Evolutionary conservation across 1,284 basidiomycete genomes (phyloP), one percentile per base, ranked within the genome.

Genomic region (Schizophyllum commune): DNA sequence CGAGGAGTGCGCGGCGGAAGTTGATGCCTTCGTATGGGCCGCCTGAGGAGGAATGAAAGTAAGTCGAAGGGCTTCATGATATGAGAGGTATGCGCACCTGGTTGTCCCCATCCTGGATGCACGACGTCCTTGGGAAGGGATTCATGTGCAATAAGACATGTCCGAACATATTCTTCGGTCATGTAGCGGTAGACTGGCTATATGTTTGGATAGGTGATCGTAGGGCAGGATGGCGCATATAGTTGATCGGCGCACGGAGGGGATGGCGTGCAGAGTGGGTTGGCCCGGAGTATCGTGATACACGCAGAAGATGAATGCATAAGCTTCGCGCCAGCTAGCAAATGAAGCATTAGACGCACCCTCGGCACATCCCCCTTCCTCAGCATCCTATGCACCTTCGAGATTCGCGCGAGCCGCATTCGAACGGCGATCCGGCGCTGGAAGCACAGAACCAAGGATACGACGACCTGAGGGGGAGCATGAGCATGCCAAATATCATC

Each of bases 71-170:
- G 21, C 39, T 58, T 32, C 58, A 60, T 19, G 56, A 32, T 34
- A 27, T 32, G 57, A 32, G 32, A 55, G 33, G 52, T 56, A 65
- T 55, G 72, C 81, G 61, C 65, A 85, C 89, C 88, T 62, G 87
- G 91, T 65, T 79, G 75, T 17, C 92, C 92, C 91, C 92, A 94
- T 13, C 92, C 92, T 63, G 88, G 83, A 66, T 91, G 92, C 63
- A 77, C 75, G 1, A 81, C 83, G 55, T 84, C 83, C 66, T 84
- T 87, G 11, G 92, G 91, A 64, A 88, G 81, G 13, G 88, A 87
- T 68, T 91, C 85, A 71, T 90, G 85, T 15, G 88, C 81, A 63
- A 94, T 83, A 54, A 93, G 77, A 66, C 90, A 90, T 22, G 88
- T 80, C 19, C 92, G 84, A 5, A 85, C 82, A 71, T 91, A 92